phyloP scores from a whole-genome alignment of 2,329 filamentous ascomycete species.

The Ophiostoma fasciatum region DNA sequence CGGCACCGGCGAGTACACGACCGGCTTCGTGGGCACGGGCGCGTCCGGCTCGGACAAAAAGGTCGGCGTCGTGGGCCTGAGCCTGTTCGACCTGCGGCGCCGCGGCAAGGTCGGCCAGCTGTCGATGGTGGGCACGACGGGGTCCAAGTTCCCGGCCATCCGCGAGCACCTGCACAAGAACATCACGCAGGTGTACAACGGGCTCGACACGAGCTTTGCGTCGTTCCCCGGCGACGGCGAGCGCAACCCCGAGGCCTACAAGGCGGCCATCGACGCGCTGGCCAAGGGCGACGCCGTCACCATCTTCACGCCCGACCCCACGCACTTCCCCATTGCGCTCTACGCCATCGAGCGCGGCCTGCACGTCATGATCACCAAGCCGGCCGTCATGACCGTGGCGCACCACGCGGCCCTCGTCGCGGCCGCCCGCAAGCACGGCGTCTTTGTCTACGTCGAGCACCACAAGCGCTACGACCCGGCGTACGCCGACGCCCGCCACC shows the following conservation, averaged over 20 bases:
- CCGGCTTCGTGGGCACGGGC: conserved; percentile 75
- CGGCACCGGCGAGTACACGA: conserved; percentile 93
- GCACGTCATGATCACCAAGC: conserved; percentile 90
- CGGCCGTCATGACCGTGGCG: conserved; percentile 69
- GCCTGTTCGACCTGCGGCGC: conserved; percentile 74
- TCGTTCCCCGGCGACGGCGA: conserved; percentile 65
- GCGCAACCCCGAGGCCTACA: conserved; percentile 71
- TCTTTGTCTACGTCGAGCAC: conserved; percentile 89
- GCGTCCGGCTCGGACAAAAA: conserved; percentile 89
- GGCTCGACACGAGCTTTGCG: conserved; percentile 70
- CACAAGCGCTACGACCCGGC: conserved; percentile 94
- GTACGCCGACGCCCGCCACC: conserved; percentile 73
- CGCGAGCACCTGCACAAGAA: conserved; percentile 75
- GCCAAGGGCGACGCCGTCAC: conserved; percentile 77
- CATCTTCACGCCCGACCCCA: conserved; percentile 90
- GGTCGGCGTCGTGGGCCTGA: conserved; percentile 82
- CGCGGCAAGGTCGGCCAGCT: conserved; percentile 77
- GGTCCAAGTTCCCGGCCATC: conserved; percentile 81
- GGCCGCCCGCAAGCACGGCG: conserved; percentile 56
- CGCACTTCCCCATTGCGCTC: conserved; percentile 80
- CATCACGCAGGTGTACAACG: conserved; percentile 78
- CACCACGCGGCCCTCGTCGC: conserved; percentile 66
- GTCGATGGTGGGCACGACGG: conserved; percentile 81
- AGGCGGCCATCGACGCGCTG: conserved; percentile 72
- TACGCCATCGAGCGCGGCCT: conserved; percentile 81